Percentiles rank a stretch among this genome's conserved stretches.
Evolutionary conservation across 768 basidiomycete species (phyloP).

Genomic region (Cystobasidium onofrii): DNA sequence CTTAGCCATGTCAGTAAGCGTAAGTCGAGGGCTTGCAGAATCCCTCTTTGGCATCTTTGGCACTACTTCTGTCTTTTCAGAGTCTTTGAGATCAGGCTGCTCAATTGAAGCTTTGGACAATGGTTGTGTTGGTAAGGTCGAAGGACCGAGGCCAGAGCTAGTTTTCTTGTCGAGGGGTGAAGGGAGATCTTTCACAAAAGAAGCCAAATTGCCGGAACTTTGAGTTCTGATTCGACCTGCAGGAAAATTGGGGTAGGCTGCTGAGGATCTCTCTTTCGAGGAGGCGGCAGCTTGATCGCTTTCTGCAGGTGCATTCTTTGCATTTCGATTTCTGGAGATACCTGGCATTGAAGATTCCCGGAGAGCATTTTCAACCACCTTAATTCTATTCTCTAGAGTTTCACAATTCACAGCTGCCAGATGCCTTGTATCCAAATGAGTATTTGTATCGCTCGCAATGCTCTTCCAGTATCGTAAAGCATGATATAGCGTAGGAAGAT

Average conservation of each 20-base stretch:
- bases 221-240: not conserved
- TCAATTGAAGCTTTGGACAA: too few relatives aligned
- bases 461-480: not conserved
- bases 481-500: not conserved
- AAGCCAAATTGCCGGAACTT: not conserved
- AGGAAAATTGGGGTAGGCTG: not conserved
- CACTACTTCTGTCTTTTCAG: too few relatives aligned
- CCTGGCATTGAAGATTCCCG: not conserved
- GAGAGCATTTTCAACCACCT: not conserved
- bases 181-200: not conserved
- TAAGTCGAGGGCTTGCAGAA: not conserved
- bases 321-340: not conserved
- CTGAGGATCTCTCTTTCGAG: not conserved
- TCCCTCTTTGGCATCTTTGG: too few relatives aligned
- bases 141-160: not conserved
- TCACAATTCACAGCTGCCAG: not conserved
- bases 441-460: not conserved
- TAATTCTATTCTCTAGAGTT: not conserved
- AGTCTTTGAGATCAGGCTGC: too few relatives aligned
- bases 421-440: not conserved
- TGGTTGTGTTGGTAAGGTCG: too few relatives aligned
- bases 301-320: not conserved
- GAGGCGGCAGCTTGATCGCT: not conserved
- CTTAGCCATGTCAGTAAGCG: not conserved
- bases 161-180: not conserved